A percentile compares a stretch with the other conserved stretches of the same genome.
These are phyloP conservation scores for Raphanus raphanistrum DNA, from an alignment of 345 rosid species.

Conservation along the genomic window DNA sequence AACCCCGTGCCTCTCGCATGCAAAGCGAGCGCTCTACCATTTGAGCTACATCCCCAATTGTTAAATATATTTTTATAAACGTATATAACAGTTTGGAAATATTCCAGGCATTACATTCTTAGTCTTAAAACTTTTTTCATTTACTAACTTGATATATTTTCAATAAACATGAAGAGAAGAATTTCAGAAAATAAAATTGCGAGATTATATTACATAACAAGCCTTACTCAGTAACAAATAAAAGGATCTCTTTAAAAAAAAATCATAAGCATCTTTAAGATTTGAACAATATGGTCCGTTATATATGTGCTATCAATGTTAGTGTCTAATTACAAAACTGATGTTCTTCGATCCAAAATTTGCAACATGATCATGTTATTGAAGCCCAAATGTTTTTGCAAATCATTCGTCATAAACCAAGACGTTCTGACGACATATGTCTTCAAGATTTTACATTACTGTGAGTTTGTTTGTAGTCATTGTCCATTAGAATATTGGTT, in stretches of 20 bases:
- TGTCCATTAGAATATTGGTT: not conserved
- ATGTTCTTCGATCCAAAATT: not conserved
- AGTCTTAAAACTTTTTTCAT: not conserved
- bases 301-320: too few relatives aligned
- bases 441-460: not conserved
- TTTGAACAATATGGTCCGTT: not conserved
- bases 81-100: too few relatives aligned
- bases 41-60: conserved; percentile 51
- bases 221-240: not conserved
- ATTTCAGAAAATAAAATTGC: not conserved
- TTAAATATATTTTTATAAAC: too few relatives aligned
- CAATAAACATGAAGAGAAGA: not conserved
- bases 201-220: not conserved
- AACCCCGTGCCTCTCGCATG: conserved; percentile 94
- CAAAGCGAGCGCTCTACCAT: conserved; percentile 97
- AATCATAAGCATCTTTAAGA: not conserved
- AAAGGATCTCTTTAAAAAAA: not conserved
- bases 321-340: not conserved
- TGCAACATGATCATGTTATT: not conserved
- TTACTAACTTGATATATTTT: not conserved
- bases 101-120: too few relatives aligned
- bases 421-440: not conserved
- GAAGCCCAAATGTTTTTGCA: not conserved
- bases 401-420: not conserved
- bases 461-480: not conserved